Conservation (phyloP, 2,329 filamentous ascomycete genomes). For the Diaporthe longicolla region DNA sequence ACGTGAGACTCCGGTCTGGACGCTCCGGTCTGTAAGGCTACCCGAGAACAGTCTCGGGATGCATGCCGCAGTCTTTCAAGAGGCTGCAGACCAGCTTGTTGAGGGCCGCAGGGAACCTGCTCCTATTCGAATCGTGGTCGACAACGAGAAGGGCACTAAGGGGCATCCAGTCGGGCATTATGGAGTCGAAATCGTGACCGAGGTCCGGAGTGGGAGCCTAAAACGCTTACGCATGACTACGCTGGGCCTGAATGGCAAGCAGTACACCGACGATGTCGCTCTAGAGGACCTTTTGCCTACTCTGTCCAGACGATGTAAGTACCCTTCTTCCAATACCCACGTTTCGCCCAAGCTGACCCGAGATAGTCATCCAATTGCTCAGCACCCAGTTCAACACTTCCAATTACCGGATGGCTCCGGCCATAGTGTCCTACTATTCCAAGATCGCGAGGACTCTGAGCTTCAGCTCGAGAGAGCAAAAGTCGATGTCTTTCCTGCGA, state of each 20-base stretch:
- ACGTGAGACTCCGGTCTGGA: slow-evolving; percentile 85
- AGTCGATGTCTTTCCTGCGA: slow-evolving; percentile 77
- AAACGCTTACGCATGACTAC: slow-evolving; percentile 65
- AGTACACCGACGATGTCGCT: slow-evolving; percentile 81
- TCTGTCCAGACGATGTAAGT: slow-evolving; percentile 79
- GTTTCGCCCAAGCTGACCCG: slow-evolving; percentile 51
- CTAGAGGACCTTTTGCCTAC: slow-evolving; percentile 81
- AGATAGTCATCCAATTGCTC: slow-evolving; percentile 78
- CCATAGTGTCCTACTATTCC: slow-evolving; percentile 82
- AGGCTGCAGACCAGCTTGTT: slow-evolving; percentile 72
- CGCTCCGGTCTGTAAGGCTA: slow-evolving; percentile 78
- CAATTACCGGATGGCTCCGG: slow-evolving; percentile 74
- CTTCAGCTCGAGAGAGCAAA: slow-evolving; percentile 73
- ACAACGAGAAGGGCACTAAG: slow-evolving; percentile 76
- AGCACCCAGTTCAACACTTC: slow-evolving; percentile 77
- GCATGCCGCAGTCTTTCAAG: slow-evolving; percentile 80
- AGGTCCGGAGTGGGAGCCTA: slow-evolving; percentile 70
- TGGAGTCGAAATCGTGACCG: slow-evolving; percentile 79
- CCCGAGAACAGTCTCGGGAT: slow-evolving; percentile 72
- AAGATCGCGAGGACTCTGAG: slow-evolving; percentile 81
- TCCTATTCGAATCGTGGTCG: slow-evolving; percentile 79
- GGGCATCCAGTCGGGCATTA: slow-evolving; percentile 76
- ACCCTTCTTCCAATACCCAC: not conserved
- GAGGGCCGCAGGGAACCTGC: slow-evolving; percentile 78
- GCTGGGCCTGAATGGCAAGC: slow-evolving; percentile 76